These are phyloP conservation scores for Darksidea phi DNA, from an alignment of 495 filamentous ascomycete genomes.

Conservation along the genomic window DNA sequence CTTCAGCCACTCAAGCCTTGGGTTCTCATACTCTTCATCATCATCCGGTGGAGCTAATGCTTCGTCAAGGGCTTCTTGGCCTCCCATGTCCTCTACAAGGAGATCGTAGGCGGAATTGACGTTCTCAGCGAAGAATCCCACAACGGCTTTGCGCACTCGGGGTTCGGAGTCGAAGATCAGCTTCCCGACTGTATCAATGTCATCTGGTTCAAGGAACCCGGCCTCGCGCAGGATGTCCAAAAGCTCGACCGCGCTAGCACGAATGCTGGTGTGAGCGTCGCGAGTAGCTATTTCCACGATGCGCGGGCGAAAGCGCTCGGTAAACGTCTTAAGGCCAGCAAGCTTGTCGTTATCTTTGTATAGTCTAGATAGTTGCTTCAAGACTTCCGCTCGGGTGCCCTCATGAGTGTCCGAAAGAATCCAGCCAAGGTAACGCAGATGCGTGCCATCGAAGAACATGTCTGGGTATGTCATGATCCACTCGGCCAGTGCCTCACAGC, in stretches of 20 bases:
- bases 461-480: slow-evolving; percentile 85
- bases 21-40: slow-evolving; percentile 67
- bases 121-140: slow-evolving; percentile 83
- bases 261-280: slow-evolving; percentile 74
- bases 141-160: slow-evolving; percentile 79
- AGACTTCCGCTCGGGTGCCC: slow-evolving; percentile 67
- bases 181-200: slow-evolving; percentile 80
- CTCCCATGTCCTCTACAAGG: slow-evolving; percentile 79
- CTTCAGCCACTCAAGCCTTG: slow-evolving; percentile 80
- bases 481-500: slow-evolving; percentile 74
- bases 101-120: slow-evolving; percentile 77
- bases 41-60: slow-evolving; percentile 57
- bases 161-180: slow-evolving; percentile 84
- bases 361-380: slow-evolving; percentile 76
- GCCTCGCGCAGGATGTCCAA: slow-evolving; percentile 77
- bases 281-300: slow-evolving; percentile 87
- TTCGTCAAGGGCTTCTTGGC: slow-evolving; percentile 73
- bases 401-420: slow-evolving; percentile 75
- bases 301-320: slow-evolving; percentile 81
- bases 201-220: slow-evolving; percentile 83
- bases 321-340: slow-evolving; percentile 77
- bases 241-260: slow-evolving; percentile 73
- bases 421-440: slow-evolving; percentile 93
- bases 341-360: slow-evolving; percentile 74
- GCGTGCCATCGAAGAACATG: slow-evolving; percentile 80